Base-by-base conservation (phyloP, 2,329 filamentous ascomycete genomes). In the Stachybotrys chlorohalonatus region DNA sequence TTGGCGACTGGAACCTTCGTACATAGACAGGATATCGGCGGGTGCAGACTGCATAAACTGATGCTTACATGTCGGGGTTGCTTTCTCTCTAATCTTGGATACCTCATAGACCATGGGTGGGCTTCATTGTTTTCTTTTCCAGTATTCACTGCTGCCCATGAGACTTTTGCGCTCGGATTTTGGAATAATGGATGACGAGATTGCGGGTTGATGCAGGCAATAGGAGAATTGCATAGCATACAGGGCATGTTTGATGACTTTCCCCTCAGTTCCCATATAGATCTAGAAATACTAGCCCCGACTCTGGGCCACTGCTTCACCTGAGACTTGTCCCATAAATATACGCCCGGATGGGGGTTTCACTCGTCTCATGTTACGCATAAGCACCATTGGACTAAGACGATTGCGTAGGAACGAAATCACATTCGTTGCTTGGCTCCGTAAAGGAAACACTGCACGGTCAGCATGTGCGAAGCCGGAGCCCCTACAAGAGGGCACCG, bases 61-160 rank as follows among this genome's bases (percentile, higher is more conserved):
- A 24, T 24, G 24, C 24, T 24, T 57, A 60, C 59, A 65, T 62
- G 60, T 58, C 36, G 3, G 13, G 36, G 36, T 9, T 42, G 13
- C 8, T 42, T 42, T 42, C 24, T 52, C 47, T 17, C 31, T 58
- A 56, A 60, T 54, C 58, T 61, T 57, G 53, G 60, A 66, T 66
- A 66, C 62, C 63, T 63, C 58, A 65, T 66, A 65, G 64, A 66
- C 61, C 59, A 56, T 61, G 64, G 36, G 13, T 42, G 36, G 36
- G 54, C 49, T 36, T 54, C 51, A 54, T 56, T 54, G 7, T 49
- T 24, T 47, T n/a, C 46, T 47, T 47, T 47, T 3, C 16, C 17
- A 3, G 16, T 42, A 9, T 42, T 13, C 4, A 76, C 92, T 30
- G 76, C 80, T 8, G 82, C 78, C 46, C 87, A 92, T 66, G 9